Conservation (phyloP, 805 yeast species). For the Cyberlindnera xylosilytica region DNA sequence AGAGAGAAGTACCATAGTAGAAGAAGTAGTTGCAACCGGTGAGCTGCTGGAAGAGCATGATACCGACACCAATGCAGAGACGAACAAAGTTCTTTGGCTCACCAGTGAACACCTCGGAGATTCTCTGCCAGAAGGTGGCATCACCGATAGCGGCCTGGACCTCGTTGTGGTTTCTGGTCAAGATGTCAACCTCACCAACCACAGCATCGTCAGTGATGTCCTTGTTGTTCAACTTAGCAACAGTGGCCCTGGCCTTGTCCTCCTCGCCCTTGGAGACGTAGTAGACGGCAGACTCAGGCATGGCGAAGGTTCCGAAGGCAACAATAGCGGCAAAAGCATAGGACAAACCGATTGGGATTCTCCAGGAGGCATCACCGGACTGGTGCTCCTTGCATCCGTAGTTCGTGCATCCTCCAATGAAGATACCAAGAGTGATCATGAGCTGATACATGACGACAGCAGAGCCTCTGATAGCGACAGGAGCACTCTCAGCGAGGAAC, state of each 20-base stretch:
- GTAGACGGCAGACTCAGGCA: constrained; percentile 72
- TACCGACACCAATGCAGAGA: constrained; percentile 52
- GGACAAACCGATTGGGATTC: constrained; percentile 57
- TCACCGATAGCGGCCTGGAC: constrained; percentile 45
- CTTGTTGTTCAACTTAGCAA: constrained; percentile 52
- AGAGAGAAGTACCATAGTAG: constrained; percentile 63
- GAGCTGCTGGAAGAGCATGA: constrained; percentile 61
- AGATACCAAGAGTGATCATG: constrained; percentile 68
- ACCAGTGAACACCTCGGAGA: constrained; percentile 45
- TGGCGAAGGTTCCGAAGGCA: constrained; percentile 46
- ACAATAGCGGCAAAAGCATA: constrained; percentile 36
- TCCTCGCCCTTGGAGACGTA: constrained; percentile 39
- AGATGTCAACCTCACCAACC: constrained; percentile 43
- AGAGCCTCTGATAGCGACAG: constrained; percentile 68
- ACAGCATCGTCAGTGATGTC: constrained; percentile 45
- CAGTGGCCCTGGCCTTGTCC: constrained; percentile 52
- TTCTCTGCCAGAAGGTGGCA: constrained; percentile 37
- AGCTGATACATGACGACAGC: constrained; percentile 68
- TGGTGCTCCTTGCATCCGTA: constrained; percentile 48
- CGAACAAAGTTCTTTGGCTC: constrained; percentile 51
- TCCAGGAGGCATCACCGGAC: constrained; percentile 56
- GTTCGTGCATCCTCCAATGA: constrained; percentile 65
- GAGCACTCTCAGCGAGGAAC: constrained; percentile 67
- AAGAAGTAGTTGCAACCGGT: constrained; percentile 66
- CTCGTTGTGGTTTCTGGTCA: constrained; percentile 42